Conservation (phyloP, 768 basidiomycete species). For the Fibroporia radiculosa region DNA sequence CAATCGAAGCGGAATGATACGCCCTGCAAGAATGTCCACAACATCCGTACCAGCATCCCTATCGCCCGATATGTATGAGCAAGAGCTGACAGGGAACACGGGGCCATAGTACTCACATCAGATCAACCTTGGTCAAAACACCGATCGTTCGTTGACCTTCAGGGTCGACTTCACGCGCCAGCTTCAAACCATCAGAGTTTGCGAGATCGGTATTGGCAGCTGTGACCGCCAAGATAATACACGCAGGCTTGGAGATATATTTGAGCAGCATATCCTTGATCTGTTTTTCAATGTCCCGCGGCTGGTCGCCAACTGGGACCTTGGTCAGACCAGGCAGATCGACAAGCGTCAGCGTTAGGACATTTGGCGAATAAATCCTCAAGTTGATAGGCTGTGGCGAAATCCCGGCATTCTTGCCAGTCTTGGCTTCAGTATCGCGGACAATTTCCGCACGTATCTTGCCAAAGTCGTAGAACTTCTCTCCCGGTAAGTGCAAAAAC, state of each 20-base stretch:
- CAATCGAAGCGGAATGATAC: slow-evolving; percentile 90
- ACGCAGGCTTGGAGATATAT: slow-evolving; percentile 91
- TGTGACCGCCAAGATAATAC: slow-evolving; percentile 95
- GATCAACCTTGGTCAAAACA: slow-evolving; percentile 95
- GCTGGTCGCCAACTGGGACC: slow-evolving; percentile 94
- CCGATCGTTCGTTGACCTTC: slow-evolving; percentile 96
- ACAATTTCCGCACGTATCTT: slow-evolving; percentile 97
- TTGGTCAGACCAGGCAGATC: slow-evolving; percentile 95
- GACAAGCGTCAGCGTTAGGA: slow-evolving; percentile 94
- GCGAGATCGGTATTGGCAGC: slow-evolving; percentile 96
- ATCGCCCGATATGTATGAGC: slow-evolving; percentile 7
- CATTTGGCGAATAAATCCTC: slow-evolving; percentile 94
- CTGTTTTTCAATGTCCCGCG: slow-evolving; percentile 95
- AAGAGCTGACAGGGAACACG: background rate
- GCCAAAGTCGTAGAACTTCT: slow-evolving; percentile 97
- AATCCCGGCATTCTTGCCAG: slow-evolving; percentile 96
- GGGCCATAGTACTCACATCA: slow-evolving; percentile 62
- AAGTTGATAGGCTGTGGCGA: slow-evolving; percentile 97
- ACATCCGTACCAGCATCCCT: slow-evolving; percentile 99
- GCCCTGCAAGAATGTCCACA: slow-evolving; percentile 95
- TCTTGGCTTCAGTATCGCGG: slow-evolving; percentile 96
- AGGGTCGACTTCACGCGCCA: slow-evolving; percentile 83
- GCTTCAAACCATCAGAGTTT: slow-evolving; percentile 91
- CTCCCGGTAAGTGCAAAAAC: slow-evolving; percentile 91
- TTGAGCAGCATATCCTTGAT: slow-evolving; percentile 95